Evolutionary conservation across 129 eudicot genomes (phyloP), one percentile per base, ranked within the genome.

Genomic region (Logfia minima): DNA sequence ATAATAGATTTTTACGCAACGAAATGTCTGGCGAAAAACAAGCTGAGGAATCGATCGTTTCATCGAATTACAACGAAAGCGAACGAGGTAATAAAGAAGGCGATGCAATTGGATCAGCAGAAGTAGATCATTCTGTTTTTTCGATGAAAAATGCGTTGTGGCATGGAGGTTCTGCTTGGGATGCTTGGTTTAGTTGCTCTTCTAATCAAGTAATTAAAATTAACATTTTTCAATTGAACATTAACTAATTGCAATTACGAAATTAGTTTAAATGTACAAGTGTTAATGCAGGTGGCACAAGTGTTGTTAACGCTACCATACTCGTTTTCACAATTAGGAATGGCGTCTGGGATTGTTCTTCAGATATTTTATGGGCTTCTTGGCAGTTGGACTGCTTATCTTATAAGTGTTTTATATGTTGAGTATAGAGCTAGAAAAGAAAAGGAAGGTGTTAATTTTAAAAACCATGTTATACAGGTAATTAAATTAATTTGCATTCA

Each of bases 141-240:
- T 83, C 70, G 43, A 56, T 94, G 80, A 81, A 81, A 37, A 89
- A 56, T 74, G 4, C 86, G 24, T 83, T 94, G 14, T 94, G 98
- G 98, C 98, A 94, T 85, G 98, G 98, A 8, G 98, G 98, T 61
- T 94, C 98, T 51, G 90, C 79, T 74, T 94, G 96, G 96, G 98
- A 94, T 74, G 98, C 98, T 73, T 94, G 98, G 98, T 94, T 94
- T 78, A 94, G 98, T 28, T 94, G 98, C 74, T 89, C 98, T 72
- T 94, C 98, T 58, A 94, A 94, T 87, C 98, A 94, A 81, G 98
- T 94, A 87, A 66, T 34, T 7, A 35, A 5, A 5, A 5, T 35
- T 35, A 35, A 35, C 7, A 5, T 35, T 35, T 35, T 0, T 35
- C 8, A 7, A 5, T 32, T 32, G 4, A 6, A 35, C 39, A 35